These are phyloP conservation scores for Aspergillus novoparasiticus DNA, from an alignment of 2,329 filamentous ascomycete genomes.

Conservation along the genomic window DNA sequence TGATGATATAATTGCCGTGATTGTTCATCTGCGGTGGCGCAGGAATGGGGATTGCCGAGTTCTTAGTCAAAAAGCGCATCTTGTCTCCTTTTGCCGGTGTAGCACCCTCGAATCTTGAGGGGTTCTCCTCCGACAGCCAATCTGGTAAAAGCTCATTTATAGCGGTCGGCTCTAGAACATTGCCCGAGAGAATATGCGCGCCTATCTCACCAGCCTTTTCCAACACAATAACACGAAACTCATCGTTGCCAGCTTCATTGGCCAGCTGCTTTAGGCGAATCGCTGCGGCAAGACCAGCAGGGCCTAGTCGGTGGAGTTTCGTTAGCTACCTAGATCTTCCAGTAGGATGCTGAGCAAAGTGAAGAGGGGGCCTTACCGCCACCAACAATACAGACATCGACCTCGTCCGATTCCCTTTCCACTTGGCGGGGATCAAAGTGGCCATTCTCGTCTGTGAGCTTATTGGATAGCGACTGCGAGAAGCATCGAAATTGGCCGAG, in stretches of 20 bases:
- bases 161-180: conserved; percentile 87
- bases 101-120: conserved; percentile 80
- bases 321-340: background rate
- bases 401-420: conserved; percentile 88
- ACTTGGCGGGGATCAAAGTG: conserved; percentile 67
- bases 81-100: conserved; percentile 81
- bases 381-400: conserved; percentile 96
- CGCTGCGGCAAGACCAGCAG: conserved; percentile 86
- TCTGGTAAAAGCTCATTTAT: conserved; percentile 90
- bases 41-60: conserved; percentile 74
- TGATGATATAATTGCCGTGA: conserved; percentile 96
- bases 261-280: conserved; percentile 95
- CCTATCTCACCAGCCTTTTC: conserved; percentile 96
- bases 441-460: conserved; percentile 53
- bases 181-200: conserved; percentile 92
- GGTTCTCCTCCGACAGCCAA: conserved; percentile 89
- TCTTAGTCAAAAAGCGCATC: conserved; percentile 94
- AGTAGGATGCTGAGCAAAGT: background rate
- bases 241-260: conserved; percentile 91
- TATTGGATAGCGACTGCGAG: conserved; percentile 45
- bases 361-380: conserved; percentile 59
- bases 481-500: conserved; percentile 45
- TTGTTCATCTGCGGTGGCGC: conserved; percentile 97
- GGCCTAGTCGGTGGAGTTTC: conserved; percentile 54
- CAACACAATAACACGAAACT: conserved; percentile 87